These are phyloP conservation scores for Dactylellina cionopaga DNA, from an alignment of 2,329 filamentous ascomycete genomes.

Conservation along the genomic window DNA sequence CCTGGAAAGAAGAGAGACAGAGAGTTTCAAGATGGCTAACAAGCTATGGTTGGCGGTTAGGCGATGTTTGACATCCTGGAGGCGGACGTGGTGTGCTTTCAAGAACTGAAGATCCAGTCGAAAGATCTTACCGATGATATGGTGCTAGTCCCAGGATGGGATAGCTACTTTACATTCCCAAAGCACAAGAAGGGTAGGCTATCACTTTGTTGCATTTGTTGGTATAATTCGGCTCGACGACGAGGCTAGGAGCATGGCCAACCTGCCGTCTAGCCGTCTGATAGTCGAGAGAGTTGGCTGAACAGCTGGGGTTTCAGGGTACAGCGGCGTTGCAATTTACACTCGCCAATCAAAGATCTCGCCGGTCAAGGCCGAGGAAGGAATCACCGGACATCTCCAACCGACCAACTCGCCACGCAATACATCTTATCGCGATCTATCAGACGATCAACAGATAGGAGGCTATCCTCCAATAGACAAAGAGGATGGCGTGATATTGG, in stretches of 20 bases:
- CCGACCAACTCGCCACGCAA: conserved; percentile 73
- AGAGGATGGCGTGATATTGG: conserved; percentile 75
- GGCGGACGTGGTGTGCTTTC: conserved; percentile 92
- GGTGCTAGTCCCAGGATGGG: conserved; percentile 94
- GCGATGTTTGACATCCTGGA: conserved; percentile 94
- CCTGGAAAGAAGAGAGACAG: neutral
- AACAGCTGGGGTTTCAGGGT: conserved; percentile 69
- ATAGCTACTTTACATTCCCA: conserved; percentile 93
- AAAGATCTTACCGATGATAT: conserved; percentile 95
- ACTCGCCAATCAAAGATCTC: conserved; percentile 86
- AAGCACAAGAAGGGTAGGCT: conserved; percentile 85
- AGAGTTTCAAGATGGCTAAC: conserved; percentile 8
- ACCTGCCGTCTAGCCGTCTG: neutral
- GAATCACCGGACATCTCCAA: conserved; percentile 82
- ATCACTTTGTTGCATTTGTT: neutral
- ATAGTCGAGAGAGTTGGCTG: conserved; percentile 1
- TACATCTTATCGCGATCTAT: conserved; percentile 76
- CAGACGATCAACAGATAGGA: conserved; percentile 79
- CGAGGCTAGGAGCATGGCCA: neutral
- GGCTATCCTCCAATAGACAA: conserved; percentile 82
- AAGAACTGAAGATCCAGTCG: conserved; percentile 94
- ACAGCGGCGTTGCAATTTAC: conserved; percentile 95
- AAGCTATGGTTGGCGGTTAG: conserved; percentile 62
- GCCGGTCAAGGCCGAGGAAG: conserved; percentile 91
- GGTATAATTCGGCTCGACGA: neutral